Evolutionary conservation across 371 early-diverging fungal genomes (phyloP).

Genomic region (Mortierella polycephala): DNA sequence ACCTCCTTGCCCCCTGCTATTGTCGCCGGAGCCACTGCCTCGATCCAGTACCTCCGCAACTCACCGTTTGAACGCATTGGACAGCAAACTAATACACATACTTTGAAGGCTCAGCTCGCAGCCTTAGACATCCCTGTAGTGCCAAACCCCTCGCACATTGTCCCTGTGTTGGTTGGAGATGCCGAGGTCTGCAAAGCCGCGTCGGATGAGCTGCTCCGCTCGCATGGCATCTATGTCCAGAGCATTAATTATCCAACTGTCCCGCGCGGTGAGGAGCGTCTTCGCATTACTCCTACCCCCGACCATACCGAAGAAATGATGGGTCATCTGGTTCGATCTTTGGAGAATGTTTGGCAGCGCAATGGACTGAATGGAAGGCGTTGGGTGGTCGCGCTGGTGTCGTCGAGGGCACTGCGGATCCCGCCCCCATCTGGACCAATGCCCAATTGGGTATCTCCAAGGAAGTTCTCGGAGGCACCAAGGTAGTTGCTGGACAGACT

Average conservation of each 20-base stretch:
- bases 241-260: slow-evolving; percentile 98
- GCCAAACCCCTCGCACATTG: slow-evolving; percentile 98
- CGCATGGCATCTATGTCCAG: slow-evolving; percentile 96
- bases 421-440: slow-evolving; percentile 73
- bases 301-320: slow-evolving; percentile 88
- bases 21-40: slow-evolving; percentile 91
- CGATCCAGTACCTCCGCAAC: slow-evolving; percentile 88
- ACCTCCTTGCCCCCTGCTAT: slow-evolving; percentile 97
- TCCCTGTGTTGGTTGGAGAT: slow-evolving; percentile 96
- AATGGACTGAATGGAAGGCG: slow-evolving; percentile 90
- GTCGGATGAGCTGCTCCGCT: slow-evolving; percentile 88
- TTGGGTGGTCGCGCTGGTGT: slow-evolving; percentile 93
- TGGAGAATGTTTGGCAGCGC: slow-evolving; percentile 88
- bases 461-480: slow-evolving; percentile 16
- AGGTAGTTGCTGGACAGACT: slow-evolving; percentile 1
- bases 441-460: slow-evolving; percentile 59
- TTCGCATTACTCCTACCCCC: slow-evolving; percentile 97
- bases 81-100: slow-evolving; percentile 92
- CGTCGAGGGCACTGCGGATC: slow-evolving; percentile 61
- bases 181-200: slow-evolving; percentile 93
- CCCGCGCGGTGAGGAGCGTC: slow-evolving; percentile 93
- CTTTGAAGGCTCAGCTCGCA: slow-evolving; percentile 85
- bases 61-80: slow-evolving; percentile 86
- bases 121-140: slow-evolving; percentile 94
- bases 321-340: slow-evolving; percentile 84